A percentile compares a stretch with the other conserved stretches of the same genome.
These are phyloP conservation scores for Piper longum DNA, from an alignment of 164 flowering plant species.

Conservation along the genomic window DNA sequence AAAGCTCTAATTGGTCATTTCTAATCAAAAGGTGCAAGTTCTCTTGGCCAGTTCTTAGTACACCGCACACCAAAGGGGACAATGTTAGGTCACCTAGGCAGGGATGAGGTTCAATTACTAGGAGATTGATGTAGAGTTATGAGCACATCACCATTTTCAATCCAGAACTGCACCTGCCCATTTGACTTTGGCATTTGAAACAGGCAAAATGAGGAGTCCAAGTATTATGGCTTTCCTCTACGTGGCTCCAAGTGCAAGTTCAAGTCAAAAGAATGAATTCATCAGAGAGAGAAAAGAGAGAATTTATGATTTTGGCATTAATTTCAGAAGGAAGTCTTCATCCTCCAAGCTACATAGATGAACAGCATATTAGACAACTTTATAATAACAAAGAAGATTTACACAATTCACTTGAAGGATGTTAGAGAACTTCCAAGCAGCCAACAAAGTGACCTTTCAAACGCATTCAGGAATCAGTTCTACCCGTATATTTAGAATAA, in stretches of 20 bases:
- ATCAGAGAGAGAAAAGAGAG: too few species aligned
- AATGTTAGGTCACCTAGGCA: neutral
- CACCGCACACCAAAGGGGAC: neutral
- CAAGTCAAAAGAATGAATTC: neutral
- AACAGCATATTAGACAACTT: slow-evolving; percentile 83
- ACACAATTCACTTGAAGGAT: slow-evolving; percentile 51
- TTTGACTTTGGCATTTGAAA: slow-evolving; percentile 1
- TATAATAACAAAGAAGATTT: slow-evolving; percentile 71
- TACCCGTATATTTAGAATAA: slow-evolving; percentile 67
- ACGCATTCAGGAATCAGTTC: neutral
- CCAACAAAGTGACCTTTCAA: neutral
- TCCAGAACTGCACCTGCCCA: slow-evolving; percentile 24
- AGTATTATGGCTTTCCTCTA: neutral
- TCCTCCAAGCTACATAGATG: slow-evolving; percentile 61
- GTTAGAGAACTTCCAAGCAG: neutral
- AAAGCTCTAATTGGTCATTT: neutral
- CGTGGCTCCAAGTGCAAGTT: neutral
- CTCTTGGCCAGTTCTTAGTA: neutral
- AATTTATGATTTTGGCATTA: neutral
- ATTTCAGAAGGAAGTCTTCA: slow-evolving; percentile 12
- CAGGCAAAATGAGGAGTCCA: neutral
- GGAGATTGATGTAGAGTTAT: neutral
- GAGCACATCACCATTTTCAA: neutral
- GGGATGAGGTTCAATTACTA: neutral
- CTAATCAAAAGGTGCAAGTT: neutral